Evolutionary conservation across 2,329 filamentous ascomycete genomes (phyloP).

Genomic region (Neonectria ditissima): DNA sequence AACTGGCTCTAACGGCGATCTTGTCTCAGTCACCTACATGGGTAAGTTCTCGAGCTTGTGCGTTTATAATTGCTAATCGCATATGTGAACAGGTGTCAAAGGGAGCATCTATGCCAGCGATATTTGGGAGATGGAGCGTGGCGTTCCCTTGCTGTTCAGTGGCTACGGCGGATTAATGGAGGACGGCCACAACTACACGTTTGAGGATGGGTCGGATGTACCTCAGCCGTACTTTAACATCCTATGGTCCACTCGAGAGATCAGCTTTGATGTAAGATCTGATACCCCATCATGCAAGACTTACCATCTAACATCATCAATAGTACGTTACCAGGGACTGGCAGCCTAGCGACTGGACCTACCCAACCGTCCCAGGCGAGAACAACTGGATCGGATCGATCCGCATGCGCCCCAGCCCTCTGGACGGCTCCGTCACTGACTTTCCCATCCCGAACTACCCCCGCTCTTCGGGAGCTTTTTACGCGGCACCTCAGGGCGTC

Average conservation of each 20-base stretch:
- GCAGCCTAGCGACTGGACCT: constrained; percentile 20
- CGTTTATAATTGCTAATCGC: too few relatives aligned
- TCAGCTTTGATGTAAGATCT: constrained; percentile 19
- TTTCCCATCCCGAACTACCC: neutral
- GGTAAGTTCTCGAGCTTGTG: neutral
- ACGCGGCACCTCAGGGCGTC: neutral
- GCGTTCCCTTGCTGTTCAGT: constrained; percentile 5
- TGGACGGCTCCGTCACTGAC: neutral
- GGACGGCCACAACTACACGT: constrained; percentile 14
- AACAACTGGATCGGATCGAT: constrained; percentile 22
- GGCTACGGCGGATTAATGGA: constrained; percentile 9
- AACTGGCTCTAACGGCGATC: constrained; percentile 13
- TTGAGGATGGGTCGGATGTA: neutral
- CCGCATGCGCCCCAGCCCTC: neutral
- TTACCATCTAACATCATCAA: neutral
- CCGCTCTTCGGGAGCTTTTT: neutral
- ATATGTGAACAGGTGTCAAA: constrained; percentile 1
- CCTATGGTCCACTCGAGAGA: constrained; percentile 19
- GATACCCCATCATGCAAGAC: neutral
- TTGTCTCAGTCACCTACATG: constrained; percentile 20
- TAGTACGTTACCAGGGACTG: constrained; percentile 20
- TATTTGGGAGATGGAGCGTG: constrained; percentile 22
- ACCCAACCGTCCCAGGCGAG: constrained; percentile 14
- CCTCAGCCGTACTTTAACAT: constrained; percentile 16
- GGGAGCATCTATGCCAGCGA: constrained; percentile 17